A percentile compares a stretch with the other conserved stretches of the same genome.
phyloP scores from a whole-genome alignment of 495 filamentous ascomycete species.

The Niebla homalea region DNA sequence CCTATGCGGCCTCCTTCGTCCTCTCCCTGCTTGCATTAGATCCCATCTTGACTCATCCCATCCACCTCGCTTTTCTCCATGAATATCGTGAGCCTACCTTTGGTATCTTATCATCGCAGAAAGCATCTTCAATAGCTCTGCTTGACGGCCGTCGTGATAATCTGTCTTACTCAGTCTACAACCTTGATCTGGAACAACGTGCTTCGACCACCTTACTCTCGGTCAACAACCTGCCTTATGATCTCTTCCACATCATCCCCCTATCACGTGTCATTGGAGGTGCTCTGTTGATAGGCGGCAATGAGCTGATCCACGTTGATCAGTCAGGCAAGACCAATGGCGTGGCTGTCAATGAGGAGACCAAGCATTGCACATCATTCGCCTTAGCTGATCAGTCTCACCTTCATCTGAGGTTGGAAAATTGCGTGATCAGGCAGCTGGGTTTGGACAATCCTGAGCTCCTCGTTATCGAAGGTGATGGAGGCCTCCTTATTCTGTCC shows the following conservation, averaged over 20 bases:
- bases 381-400: conserved; percentile 73
- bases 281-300: conserved; percentile 70
- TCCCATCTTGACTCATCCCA: conserved; percentile 69
- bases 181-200: conserved; percentile 82
- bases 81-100: conserved; percentile 97
- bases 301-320: conserved; percentile 90
- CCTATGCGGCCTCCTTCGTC: conserved; percentile 84
- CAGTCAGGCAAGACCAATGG: conserved; percentile 89
- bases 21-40: conserved; percentile 76
- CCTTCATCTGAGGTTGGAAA: conserved; percentile 66
- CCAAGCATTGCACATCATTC: conserved; percentile 65
- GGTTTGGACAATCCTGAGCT: conserved; percentile 64
- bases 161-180: conserved; percentile 83
- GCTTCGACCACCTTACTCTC: conserved; percentile 89
- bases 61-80: conserved; percentile 85
- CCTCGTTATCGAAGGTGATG: conserved; percentile 68
- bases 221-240: conserved; percentile 72
- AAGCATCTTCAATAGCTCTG: conserved; percentile 56
- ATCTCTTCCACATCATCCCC: conserved; percentile 72
- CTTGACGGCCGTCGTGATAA: conserved; percentile 68
- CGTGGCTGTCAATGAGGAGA: conserved; percentile 86
- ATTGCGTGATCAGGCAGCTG: conserved; percentile 64
- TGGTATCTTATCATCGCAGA: conserved; percentile 72
- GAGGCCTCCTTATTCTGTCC: conserved; percentile 58
- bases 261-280: conserved; percentile 80